Conservation (phyloP, 1,284 basidiomycete species). For the Porogramme epimiltina region DNA sequence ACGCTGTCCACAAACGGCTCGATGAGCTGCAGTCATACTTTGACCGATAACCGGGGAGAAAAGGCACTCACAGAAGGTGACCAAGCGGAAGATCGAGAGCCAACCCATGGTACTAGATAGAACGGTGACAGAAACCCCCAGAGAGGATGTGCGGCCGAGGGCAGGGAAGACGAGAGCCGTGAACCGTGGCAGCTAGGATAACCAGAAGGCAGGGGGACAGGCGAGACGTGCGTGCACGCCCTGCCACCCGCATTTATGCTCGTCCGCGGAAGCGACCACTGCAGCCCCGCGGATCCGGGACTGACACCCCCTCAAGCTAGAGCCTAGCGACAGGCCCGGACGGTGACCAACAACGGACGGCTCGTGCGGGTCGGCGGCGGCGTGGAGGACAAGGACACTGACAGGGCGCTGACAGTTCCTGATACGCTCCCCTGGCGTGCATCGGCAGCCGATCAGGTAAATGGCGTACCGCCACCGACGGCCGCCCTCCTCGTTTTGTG, state of each 20-base stretch:
- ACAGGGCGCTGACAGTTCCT: constrained; percentile 2
- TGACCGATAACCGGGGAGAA: not conserved
- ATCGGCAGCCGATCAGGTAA: constrained; percentile 1
- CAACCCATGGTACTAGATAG: constrained; percentile 4
- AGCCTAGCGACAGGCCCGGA: too few species aligned
- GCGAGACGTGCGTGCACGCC: too few species aligned
- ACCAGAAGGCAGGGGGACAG: too few species aligned
- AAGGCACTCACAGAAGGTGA: constrained; percentile 8
- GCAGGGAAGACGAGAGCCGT: not conserved
- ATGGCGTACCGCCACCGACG: constrained; percentile 2
- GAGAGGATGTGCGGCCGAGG: too few species aligned
- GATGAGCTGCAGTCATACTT: not conserved
- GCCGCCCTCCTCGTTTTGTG: too few species aligned
- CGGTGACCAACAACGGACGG: too few species aligned
- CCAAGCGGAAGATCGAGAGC: constrained; percentile 15
- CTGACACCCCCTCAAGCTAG: too few species aligned
- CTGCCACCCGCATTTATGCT: too few species aligned
- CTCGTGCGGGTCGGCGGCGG: not conserved
- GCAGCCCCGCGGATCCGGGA: too few species aligned
- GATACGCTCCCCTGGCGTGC: not conserved
- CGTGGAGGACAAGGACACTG: not conserved
- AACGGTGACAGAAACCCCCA: too few species aligned
- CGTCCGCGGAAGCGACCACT: too few species aligned
- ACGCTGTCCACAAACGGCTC: constrained; percentile 4
- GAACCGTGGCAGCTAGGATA: too few species aligned